A percentile compares a stretch with the other conserved stretches of the same genome.
phyloP scores from a whole-genome alignment of 2,329 filamentous ascomycete species.

The Botryotinia narcissicola region DNA sequence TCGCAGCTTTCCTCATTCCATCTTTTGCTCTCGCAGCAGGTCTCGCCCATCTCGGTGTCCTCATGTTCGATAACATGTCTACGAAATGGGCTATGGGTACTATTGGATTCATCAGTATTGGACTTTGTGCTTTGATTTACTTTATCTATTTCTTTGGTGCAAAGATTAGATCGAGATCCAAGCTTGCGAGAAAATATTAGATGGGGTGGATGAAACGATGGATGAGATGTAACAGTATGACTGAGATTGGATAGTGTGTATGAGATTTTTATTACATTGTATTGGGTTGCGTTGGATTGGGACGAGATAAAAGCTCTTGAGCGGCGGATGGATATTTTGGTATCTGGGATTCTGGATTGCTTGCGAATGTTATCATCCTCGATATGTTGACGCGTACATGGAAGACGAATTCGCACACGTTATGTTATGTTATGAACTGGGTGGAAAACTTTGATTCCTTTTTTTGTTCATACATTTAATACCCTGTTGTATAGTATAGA shows the following conservation, averaged over 20 bases:
- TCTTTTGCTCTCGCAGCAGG: constrained; percentile 44
- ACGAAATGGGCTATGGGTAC: constrained; percentile 45
- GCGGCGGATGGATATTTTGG: not conserved
- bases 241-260: not conserved
- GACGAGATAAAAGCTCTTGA: not conserved
- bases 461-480: not conserved
- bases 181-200: constrained; percentile 15
- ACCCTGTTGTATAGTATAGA: not conserved
- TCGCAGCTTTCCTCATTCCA: constrained; percentile 46
- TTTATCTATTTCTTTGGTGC: constrained; percentile 41
- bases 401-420: not conserved
- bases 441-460: not conserved
- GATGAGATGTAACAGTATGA: not conserved
- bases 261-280: not conserved
- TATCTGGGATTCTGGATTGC: not conserved
- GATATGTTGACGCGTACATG: not conserved
- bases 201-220: not conserved
- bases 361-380: not conserved
- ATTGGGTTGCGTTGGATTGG: not conserved
- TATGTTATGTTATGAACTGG: not conserved
- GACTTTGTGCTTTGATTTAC: constrained; percentile 43
- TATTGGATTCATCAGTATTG: constrained; percentile 43
- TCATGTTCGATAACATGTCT: constrained; percentile 39
- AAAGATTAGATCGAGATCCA: constrained; percentile 12
- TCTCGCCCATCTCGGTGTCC: constrained; percentile 42